Conservation (phyloP, 352 stramenopile genomes). For the Globisporangium okanoganense region DNA sequence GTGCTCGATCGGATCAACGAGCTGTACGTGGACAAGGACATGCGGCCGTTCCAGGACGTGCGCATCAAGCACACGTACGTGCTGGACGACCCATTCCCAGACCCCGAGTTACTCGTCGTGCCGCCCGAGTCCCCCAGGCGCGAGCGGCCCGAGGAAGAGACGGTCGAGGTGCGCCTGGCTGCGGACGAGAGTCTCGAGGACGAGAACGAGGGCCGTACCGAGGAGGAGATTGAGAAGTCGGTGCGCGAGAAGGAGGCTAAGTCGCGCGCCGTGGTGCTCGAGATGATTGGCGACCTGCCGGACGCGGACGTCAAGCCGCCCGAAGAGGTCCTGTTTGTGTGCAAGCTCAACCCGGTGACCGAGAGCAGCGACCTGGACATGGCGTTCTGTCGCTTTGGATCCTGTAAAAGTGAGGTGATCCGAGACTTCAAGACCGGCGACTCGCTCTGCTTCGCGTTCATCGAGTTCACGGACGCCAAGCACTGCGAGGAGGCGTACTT, state of each 20-base stretch:
- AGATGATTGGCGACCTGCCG: conserved; percentile 98
- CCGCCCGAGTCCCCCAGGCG: conserved; percentile 81
- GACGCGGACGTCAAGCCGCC: conserved; percentile 96
- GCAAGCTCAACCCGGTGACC: conserved; percentile 94
- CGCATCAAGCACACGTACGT: conserved; percentile 93
- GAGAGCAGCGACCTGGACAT: conserved; percentile 93
- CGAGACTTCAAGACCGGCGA: conserved; percentile 97
- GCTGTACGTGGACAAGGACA: conserved; percentile 94
- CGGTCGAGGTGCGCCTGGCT: conserved; percentile 86
- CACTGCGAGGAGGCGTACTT: conserved; percentile 97
- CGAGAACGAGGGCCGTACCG: conserved; percentile 60
- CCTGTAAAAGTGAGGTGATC: conserved; percentile 93
- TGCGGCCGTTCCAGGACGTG: conserved; percentile 96
- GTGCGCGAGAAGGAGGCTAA: conserved; percentile 91
- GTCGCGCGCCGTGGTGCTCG: conserved; percentile 94
- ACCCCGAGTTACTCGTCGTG: conserved; percentile 63
- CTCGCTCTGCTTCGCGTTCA: conserved; percentile 98
- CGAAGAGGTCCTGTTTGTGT: conserved; percentile 99
- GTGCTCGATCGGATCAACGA: conserved; percentile 93
- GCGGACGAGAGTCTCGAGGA: conserved; percentile 87
- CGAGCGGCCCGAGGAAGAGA: conserved; percentile 90
- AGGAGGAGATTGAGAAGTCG: conserved; percentile 89
- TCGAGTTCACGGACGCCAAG: conserved; percentile 95
- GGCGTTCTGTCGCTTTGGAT: conserved; percentile 92
- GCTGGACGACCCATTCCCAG: conserved; percentile 81